A percentile compares a stretch with the other conserved stretches of the same genome.
phyloP scores from a whole-genome alignment of 2,329 filamentous ascomycete genomes.

The Pseudopithomyces maydicus region DNA sequence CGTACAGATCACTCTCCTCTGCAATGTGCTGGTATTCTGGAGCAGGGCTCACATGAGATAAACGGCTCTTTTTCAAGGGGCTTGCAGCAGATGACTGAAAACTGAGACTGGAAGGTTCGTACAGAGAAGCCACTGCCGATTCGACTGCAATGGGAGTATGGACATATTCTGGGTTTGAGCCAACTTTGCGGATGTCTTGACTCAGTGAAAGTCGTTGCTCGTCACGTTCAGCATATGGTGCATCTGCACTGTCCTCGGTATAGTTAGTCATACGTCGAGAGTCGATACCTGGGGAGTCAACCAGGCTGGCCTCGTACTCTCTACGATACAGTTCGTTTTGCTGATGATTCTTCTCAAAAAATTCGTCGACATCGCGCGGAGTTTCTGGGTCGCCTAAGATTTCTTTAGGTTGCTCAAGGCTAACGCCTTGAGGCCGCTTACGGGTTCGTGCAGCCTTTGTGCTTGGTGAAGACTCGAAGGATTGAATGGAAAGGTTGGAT shows the following conservation, averaged over 20 bases:
- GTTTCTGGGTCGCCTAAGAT: constrained; percentile 47
- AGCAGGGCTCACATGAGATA: constrained; percentile 43
- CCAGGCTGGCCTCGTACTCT: constrained; percentile 50
- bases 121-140: constrained; percentile 87
- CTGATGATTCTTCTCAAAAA: constrained; percentile 60
- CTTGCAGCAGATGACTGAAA: constrained; percentile 43
- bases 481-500: constrained; percentile 65
- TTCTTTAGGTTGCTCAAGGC: constrained; percentile 56
- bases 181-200: constrained; percentile 72
- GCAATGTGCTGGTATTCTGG: constrained; percentile 43
- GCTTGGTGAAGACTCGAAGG: constrained; percentile 62
- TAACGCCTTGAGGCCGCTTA: constrained; percentile 59
- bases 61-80: constrained; percentile 24
- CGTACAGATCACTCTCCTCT: constrained; percentile 29
- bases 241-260: constrained; percentile 62
- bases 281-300: constrained; percentile 61
- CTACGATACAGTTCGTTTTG: constrained; percentile 63
- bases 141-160: constrained; percentile 76
- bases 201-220: constrained; percentile 59
- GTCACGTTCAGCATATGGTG: constrained; percentile 56
- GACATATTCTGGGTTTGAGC: constrained; percentile 76
- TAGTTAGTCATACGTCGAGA: constrained; percentile 55
- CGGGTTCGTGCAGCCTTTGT: constrained; percentile 60
- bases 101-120: constrained; percentile 79
- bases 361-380: constrained; percentile 52